Conservation (phyloP, 495 filamentous ascomycete genomes). For the Podospora bellae-mahoneyi region DNA sequence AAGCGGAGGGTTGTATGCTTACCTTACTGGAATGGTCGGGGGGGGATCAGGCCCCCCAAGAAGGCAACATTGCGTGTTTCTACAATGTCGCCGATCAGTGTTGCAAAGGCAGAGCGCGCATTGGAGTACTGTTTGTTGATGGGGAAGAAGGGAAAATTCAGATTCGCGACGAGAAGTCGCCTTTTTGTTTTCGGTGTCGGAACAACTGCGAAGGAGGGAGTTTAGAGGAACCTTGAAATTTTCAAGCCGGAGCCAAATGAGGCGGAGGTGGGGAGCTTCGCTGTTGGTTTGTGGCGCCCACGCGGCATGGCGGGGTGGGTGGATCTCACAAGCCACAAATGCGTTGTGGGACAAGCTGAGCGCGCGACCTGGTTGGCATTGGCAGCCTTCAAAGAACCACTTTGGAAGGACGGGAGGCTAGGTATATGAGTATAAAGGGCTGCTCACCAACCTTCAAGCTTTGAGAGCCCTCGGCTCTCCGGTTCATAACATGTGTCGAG, state of each 20-base stretch:
- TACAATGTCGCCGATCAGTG: neutral
- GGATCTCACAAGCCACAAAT: neutral
- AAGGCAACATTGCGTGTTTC: neutral
- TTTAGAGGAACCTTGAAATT: neutral
- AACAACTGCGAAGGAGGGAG: slow-evolving; percentile 14
- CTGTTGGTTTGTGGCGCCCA: neutral
- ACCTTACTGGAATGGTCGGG: slow-evolving; percentile 29
- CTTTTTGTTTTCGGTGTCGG: slow-evolving; percentile 21
- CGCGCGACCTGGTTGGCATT: slow-evolving; percentile 10
- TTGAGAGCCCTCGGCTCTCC: slow-evolving; percentile 18
- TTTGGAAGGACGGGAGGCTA: slow-evolving; percentile 4
- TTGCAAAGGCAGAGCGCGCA: neutral
- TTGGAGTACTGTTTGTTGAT: neutral
- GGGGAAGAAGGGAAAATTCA: slow-evolving; percentile 4
- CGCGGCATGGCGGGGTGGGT: neutral
- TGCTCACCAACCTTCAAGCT: slow-evolving; percentile 20
- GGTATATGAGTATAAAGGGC: slow-evolving; percentile 22
- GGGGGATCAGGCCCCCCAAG: neutral
- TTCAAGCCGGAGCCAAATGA: neutral
- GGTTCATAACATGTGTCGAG: slow-evolving; percentile 13
- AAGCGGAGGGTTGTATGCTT: slow-evolving; percentile 14
- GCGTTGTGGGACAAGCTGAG: neutral
- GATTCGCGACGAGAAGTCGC: slow-evolving; percentile 6
- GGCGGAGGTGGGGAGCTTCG: neutral
- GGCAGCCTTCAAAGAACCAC: slow-evolving; percentile 6